phyloP scores from a whole-genome alignment of 1,284 basidiomycete genomes.

The Anthracocystis walkeri region DNA sequence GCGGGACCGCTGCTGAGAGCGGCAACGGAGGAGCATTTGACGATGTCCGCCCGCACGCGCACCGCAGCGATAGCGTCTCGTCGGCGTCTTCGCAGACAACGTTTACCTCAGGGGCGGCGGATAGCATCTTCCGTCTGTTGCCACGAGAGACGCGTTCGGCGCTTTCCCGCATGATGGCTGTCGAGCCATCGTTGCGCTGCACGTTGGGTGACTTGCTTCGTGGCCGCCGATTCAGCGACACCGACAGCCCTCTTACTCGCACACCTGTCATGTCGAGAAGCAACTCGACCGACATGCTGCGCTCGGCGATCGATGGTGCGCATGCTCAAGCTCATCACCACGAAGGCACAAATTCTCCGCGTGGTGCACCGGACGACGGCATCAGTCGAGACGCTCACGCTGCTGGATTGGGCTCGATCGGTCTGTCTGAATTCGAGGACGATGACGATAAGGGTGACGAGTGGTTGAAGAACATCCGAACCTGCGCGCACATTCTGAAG shows the following conservation, averaged over 20 bases:
- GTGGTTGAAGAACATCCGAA: constrained; percentile 69
- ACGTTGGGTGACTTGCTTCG: constrained; percentile 92
- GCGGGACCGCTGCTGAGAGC: constrained; percentile 19
- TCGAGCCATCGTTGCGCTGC: constrained; percentile 88
- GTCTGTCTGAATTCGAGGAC: constrained; percentile 65
- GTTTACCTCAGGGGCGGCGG: constrained; percentile 85
- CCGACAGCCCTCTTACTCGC: constrained; percentile 57
- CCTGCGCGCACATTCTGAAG: constrained; percentile 63
- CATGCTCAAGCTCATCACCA: constrained; percentile 23
- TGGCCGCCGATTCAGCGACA: constrained; percentile 73
- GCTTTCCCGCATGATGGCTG: constrained; percentile 90
- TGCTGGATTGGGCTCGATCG: constrained; percentile 46
- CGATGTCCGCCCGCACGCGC: constrained; percentile 49
- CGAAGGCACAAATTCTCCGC: constrained; percentile 34
- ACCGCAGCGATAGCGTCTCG: constrained; percentile 69
- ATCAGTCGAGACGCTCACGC: constrained; percentile 46
- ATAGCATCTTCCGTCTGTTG: constrained; percentile 95
- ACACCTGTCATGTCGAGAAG: constrained; percentile 63
- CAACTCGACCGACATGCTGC: constrained; percentile 55
- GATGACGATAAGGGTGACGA: constrained; percentile 70
- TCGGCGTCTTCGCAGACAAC: constrained; percentile 77
- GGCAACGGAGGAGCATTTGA: constrained; percentile 27
- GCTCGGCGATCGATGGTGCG: constrained; percentile 40
- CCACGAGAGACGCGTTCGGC: constrained; percentile 84
- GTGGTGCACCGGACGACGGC: constrained; percentile 22